Conservation (phyloP, 441 rosid genomes). For the Brassica balearica region DNA sequence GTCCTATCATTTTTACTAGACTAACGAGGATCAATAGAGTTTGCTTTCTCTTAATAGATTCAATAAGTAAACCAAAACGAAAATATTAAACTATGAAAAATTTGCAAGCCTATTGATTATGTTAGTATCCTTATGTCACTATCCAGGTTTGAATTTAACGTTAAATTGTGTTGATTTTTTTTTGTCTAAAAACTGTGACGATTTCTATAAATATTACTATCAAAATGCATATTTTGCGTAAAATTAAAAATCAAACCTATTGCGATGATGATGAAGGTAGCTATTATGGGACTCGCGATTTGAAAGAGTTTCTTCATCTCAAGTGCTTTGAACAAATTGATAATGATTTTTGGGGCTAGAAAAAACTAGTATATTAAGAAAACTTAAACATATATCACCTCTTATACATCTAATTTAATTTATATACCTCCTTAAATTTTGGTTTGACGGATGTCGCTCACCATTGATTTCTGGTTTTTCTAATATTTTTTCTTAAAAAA, state of each 20-base stretch:
- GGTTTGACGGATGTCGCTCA: background rate
- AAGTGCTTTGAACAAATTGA: background rate
- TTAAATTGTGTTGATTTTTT: too few relatives aligned
- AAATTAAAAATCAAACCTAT: background rate
- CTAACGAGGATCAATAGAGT: too few relatives aligned
- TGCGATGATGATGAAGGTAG: background rate
- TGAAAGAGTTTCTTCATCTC: background rate
- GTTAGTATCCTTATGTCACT: background rate
- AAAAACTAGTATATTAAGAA: too few relatives aligned
- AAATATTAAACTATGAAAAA: background rate
- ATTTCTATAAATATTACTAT: too few relatives aligned
- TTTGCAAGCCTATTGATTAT: background rate
- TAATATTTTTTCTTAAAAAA: too few relatives aligned
- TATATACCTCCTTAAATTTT: background rate
- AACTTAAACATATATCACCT: too few relatives aligned
- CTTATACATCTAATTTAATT: background rate
- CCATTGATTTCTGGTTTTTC: background rate
- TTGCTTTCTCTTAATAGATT: background rate
- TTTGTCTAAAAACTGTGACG: background rate
- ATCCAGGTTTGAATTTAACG: background rate
- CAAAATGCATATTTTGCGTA: background rate
- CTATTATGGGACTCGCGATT: background rate
- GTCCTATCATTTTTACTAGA: background rate
- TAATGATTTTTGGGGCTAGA: background rate
- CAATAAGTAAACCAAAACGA: background rate